A percentile compares a stretch with the other conserved stretches of the same genome.
phyloP scores from a whole-genome alignment of 495 filamentous ascomycete species.

The Trichodelitschia bisporula region DNA sequence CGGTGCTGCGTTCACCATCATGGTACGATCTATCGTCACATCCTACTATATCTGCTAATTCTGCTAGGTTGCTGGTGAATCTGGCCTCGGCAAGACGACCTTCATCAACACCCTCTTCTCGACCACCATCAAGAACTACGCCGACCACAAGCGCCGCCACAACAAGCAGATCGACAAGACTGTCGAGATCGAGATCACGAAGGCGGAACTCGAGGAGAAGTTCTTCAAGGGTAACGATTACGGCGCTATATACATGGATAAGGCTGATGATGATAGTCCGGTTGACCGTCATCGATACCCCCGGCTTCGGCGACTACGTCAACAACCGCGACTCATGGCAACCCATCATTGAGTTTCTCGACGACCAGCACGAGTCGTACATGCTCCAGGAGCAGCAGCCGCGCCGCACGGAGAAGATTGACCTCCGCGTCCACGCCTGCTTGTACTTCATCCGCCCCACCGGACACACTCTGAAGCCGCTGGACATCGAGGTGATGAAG shows the following conservation, averaged over 20 bases:
- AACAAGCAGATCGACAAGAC: constrained; percentile 99
- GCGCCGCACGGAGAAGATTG: constrained; percentile 91
- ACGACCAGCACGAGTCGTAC: constrained; percentile 99
- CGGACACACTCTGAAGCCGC: constrained; percentile 91
- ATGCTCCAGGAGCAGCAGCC: constrained; percentile 99
- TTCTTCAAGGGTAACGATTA: constrained; percentile 86
- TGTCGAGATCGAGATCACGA: constrained; percentile 98
- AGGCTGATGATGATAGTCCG: constrained; percentile 37
- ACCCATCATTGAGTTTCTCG: constrained; percentile 97
- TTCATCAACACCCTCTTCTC: constrained; percentile 99
- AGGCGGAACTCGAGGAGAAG: constrained; percentile 98
- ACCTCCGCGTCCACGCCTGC: constrained; percentile 94
- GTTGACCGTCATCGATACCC: constrained; percentile 94
- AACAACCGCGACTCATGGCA: constrained; percentile 99
- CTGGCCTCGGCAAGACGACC: constrained; percentile 93
- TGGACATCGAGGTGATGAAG: constrained; percentile 99
- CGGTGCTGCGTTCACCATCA: constrained; percentile 96
- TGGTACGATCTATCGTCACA: constrained; percentile 32
- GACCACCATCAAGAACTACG: constrained; percentile 99
- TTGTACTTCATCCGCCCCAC: constrained; percentile 98
- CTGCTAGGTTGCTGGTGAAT: constrained; percentile 85
- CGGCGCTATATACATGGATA: constrained; percentile 5
- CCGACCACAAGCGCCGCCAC: constrained; percentile 94
- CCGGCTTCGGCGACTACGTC: constrained; percentile 97
- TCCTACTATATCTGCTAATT: background rate